phyloP scores from a whole-genome alignment of 345 rosid species.

The Pistacia integerrima region DNA sequence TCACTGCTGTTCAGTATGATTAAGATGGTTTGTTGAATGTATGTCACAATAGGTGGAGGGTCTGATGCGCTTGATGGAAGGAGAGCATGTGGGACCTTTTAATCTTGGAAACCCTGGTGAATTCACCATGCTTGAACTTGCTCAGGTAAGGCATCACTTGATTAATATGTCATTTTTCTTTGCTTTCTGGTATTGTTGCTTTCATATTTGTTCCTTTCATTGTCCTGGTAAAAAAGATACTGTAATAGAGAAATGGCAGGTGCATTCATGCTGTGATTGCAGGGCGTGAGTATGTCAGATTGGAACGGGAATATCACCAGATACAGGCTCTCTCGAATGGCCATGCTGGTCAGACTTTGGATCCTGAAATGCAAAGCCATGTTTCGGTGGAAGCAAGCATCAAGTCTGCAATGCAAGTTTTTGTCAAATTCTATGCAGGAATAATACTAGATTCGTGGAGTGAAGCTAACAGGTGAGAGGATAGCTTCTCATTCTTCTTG shows the following conservation, averaged over 20 bases:
- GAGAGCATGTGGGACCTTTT: conserved; percentile 98
- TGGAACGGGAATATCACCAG: conserved; percentile 86
- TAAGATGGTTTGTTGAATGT: not conserved
- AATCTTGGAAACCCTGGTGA: conserved; percentile 98
- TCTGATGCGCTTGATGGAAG: conserved; percentile 97
- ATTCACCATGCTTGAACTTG: conserved; percentile 99
- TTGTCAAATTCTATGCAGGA: conserved; percentile 83
- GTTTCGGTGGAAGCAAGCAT: conserved; percentile 87
- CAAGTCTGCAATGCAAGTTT: conserved; percentile 89
- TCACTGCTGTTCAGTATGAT: not conserved
- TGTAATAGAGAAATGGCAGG: conserved; percentile 39
- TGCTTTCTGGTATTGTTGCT: not conserved
- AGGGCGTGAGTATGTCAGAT: conserved; percentile 79
- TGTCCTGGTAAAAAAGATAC: not conserved
- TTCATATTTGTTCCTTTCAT: not conserved
- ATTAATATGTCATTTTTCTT: not conserved
- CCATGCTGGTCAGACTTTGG: conserved; percentile 56
- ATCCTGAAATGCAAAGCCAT: conserved; percentile 65
- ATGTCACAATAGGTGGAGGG: conserved; percentile 78
- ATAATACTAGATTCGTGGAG: conserved; percentile 83
- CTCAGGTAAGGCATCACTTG: conserved; percentile 51
- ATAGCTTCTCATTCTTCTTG: not conserved
- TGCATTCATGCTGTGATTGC: conserved; percentile 90
- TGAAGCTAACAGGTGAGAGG: conserved; percentile 74
- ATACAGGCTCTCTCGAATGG: conserved; percentile 71